These are phyloP conservation scores for Schizopora paradoxa DNA, from an alignment of 1,284 basidiomycete genomes.

Conservation along the genomic window DNA sequence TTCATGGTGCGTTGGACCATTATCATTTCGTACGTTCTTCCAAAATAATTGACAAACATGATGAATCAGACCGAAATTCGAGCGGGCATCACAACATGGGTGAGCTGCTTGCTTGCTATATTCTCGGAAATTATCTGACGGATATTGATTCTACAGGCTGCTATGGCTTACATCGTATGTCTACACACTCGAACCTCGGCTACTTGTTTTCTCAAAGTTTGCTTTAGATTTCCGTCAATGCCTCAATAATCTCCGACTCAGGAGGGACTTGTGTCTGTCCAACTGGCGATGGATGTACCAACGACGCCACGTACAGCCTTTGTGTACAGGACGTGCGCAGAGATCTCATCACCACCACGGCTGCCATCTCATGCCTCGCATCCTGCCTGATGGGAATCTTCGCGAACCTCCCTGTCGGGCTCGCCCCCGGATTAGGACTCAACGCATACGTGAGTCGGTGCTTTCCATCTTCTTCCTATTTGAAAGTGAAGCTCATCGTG, in stretches of 20 bases:
- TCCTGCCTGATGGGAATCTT: constrained; percentile 80
- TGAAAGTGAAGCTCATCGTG: not conserved
- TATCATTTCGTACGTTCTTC: not conserved
- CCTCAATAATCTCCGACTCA: constrained; percentile 67
- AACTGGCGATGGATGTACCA: constrained; percentile 43
- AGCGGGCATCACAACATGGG: constrained; percentile 81
- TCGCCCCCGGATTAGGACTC: constrained; percentile 75
- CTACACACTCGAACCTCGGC: not conserved
- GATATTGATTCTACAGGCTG: constrained; percentile 36
- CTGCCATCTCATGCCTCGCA: constrained; percentile 70
- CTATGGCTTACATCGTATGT: constrained; percentile 64
- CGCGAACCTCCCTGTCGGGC: constrained; percentile 81
- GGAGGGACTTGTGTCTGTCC: constrained; percentile 82
- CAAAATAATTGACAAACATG: not conserved
- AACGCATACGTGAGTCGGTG: constrained; percentile 69
- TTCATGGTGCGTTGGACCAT: constrained; percentile 51
- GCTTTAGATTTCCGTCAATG: constrained; percentile 79
- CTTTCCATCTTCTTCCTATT: constrained; percentile 1
- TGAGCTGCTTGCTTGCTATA: constrained; percentile 31
- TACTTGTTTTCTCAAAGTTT: constrained; percentile 24
- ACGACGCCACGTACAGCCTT: constrained; percentile 56
- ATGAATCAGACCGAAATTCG: constrained; percentile 69
- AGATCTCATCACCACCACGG: constrained; percentile 76
- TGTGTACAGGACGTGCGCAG: constrained; percentile 65
- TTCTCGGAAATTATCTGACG: not conserved